Evolutionary conservation across 1,139 yeast species (phyloP).

Genomic region (Debaryomyces singareniensis): DNA sequence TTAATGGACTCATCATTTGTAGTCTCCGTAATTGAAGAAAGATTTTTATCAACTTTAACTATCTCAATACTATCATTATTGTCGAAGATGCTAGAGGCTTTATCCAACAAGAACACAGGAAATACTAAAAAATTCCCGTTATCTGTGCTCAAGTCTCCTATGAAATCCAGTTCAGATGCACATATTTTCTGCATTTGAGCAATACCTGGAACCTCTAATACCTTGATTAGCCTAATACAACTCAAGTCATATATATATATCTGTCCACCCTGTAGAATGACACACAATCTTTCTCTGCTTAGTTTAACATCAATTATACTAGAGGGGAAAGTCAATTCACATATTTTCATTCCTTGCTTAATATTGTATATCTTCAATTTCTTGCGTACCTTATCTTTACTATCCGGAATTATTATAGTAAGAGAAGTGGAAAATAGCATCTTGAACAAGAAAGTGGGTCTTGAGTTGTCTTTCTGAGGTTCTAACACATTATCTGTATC

Average conservation of each 20-base stretch:
- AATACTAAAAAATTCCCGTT: slow-evolving; percentile 44
- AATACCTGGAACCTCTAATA: slow-evolving; percentile 38
- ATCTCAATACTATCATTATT: slow-evolving; percentile 4
- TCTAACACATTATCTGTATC: slow-evolving; percentile 2
- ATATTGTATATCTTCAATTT: slow-evolving; percentile 59
- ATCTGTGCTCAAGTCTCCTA: slow-evolving; percentile 44
- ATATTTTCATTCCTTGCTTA: slow-evolving; percentile 60
- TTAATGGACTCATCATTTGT: slow-evolving; percentile 17
- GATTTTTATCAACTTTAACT: slow-evolving; percentile 4
- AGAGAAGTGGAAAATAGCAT: slow-evolving; percentile 70
- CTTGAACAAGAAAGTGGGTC: slow-evolving; percentile 39
- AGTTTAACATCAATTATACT: slow-evolving; percentile 54
- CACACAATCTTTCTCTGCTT: slow-evolving; percentile 61
- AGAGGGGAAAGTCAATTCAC: slow-evolving; percentile 65
- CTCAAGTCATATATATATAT: slow-evolving; percentile 68
- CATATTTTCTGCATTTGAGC: slow-evolving; percentile 1
- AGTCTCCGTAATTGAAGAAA: slow-evolving; percentile 4
- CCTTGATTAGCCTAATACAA: slow-evolving; percentile 61
- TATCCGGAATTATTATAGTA: slow-evolving; percentile 52
- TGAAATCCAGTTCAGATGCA: too few species aligned
- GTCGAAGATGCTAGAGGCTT: slow-evolving; percentile 26
- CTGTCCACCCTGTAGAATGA: slow-evolving; percentile 54
- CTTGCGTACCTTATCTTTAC: slow-evolving; percentile 38
- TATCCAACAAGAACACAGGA: slow-evolving; percentile 22
- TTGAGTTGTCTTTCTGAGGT: too few species aligned